phyloP scores from a whole-genome alignment of 345 rosid genomes.

The Luvunga scandens region DNA sequence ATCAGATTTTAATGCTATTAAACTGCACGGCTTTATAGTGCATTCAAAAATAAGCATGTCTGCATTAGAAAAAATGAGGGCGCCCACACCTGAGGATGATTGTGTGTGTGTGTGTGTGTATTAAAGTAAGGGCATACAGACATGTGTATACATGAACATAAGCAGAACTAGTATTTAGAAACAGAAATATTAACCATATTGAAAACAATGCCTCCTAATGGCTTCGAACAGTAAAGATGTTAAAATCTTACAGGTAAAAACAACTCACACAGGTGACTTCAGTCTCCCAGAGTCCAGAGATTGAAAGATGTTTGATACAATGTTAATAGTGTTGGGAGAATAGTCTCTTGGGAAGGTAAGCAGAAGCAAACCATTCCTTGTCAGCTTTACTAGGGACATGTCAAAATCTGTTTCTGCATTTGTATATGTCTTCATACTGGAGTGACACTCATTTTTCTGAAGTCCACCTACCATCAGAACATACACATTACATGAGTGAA shows the following conservation, averaged over 20 bases:
- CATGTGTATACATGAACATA: not conserved
- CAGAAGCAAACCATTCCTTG: conserved; percentile 80
- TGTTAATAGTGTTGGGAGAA: conserved; percentile 35
- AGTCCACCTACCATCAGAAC: conserved; percentile 31
- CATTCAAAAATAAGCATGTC: no score
- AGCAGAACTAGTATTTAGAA: not conserved
- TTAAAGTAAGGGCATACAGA: no score
- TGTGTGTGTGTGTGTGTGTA: no score
- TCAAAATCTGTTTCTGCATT: conserved; percentile 28
- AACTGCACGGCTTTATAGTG: no score
- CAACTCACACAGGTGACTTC: conserved; percentile 66
- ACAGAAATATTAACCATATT: not conserved
- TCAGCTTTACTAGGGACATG: conserved; percentile 86
- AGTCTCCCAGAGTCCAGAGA: conserved; percentile 55
- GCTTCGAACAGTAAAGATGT: not conserved
- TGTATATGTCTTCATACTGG: conserved; percentile 25
- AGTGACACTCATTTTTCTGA: conserved; percentile 20
- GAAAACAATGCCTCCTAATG: not conserved
- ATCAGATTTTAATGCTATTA: no score
- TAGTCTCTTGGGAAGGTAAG: conserved; percentile 49
- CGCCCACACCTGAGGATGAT: no score
- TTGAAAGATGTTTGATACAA: conserved; percentile 50
- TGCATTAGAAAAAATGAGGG: no score
- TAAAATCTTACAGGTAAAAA: not conserved
- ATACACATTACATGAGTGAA: not conserved